Conservation (phyloP, 495 filamentous ascomycete genomes). For the Lepraria neglecta region DNA sequence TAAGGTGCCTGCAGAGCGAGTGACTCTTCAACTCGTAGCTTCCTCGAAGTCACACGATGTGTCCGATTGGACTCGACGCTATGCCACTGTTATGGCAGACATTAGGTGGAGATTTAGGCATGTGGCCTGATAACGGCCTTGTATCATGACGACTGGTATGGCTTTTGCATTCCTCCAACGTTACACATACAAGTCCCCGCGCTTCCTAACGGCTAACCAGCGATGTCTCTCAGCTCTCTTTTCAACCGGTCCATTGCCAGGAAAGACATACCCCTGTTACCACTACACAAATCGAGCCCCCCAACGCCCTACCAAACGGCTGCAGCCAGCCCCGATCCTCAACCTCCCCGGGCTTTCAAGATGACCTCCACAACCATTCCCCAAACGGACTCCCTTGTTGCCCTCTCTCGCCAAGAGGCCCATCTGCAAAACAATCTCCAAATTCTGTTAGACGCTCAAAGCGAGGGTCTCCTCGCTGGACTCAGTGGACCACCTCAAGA, state of each 20-base stretch:
- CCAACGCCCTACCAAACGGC: slow-evolving; percentile 15
- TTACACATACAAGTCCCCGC: background rate
- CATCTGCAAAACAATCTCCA: slow-evolving; percentile 72
- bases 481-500: slow-evolving; percentile 35
- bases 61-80: background rate
- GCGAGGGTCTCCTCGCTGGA: slow-evolving; percentile 60
- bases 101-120: background rate
- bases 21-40: background rate
- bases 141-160: background rate
- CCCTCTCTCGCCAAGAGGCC: slow-evolving; percentile 42
- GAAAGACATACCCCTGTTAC: slow-evolving; percentile 23
- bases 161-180: background rate
- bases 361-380: slow-evolving; percentile 28
- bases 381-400: slow-evolving; percentile 39
- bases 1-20: background rate
- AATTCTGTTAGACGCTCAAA: slow-evolving; percentile 75
- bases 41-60: slow-evolving; percentile 1
- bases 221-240: slow-evolving; percentile 21
- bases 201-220: background rate
- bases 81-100: background rate
- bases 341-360: background rate
- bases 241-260: slow-evolving; percentile 7
- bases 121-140: background rate
- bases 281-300: slow-evolving; percentile 13
- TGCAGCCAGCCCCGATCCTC: slow-evolving; percentile 5